phyloP scores from a whole-genome alignment of 495 filamentous ascomycete genomes.

The Tuber indicum region DNA sequence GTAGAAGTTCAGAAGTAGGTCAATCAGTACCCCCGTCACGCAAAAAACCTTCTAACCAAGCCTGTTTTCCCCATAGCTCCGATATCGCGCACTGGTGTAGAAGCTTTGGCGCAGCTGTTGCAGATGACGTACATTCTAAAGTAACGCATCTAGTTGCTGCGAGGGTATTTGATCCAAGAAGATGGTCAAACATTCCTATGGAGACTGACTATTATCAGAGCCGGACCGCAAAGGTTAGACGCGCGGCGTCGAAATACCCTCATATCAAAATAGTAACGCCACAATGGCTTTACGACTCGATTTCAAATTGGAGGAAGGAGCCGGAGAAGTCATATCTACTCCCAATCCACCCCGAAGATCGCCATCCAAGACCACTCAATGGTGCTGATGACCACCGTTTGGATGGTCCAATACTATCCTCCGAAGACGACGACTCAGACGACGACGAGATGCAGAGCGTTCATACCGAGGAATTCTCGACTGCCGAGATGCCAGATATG shows the following conservation, averaged over 20 bases:
- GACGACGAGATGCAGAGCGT: conserved; percentile 44
- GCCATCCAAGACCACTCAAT: conserved; percentile 43
- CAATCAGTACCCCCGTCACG: conserved; percentile 8
- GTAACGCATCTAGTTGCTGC: conserved; percentile 67
- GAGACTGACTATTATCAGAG: conserved; percentile 54
- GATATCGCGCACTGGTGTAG: conserved; percentile 80
- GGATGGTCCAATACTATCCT: conserved; percentile 37
- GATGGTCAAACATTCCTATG: not conserved
- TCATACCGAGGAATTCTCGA: conserved; percentile 41
- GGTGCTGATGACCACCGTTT: conserved; percentile 41
- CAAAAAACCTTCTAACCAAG: conserved; percentile 20
- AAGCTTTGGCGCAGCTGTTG: conserved; percentile 73
- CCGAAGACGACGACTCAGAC: conserved; percentile 52
- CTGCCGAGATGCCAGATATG: conserved; percentile 37
- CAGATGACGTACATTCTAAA: conserved; percentile 51
- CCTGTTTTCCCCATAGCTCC: conserved; percentile 46
- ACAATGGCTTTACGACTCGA: conserved; percentile 77
- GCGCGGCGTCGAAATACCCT: conserved; percentile 62
- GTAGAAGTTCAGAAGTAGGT: conserved; percentile 60
- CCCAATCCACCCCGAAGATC: conserved; percentile 57
- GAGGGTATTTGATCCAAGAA: conserved; percentile 26
- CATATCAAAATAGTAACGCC: conserved; percentile 80
- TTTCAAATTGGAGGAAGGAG: conserved; percentile 68
- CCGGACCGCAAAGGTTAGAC: conserved; percentile 81
- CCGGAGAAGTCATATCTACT: conserved; percentile 70